Evolutionary conservation across 345 rosid species (phyloP).

Genomic region (Citrus sinensis): DNA sequence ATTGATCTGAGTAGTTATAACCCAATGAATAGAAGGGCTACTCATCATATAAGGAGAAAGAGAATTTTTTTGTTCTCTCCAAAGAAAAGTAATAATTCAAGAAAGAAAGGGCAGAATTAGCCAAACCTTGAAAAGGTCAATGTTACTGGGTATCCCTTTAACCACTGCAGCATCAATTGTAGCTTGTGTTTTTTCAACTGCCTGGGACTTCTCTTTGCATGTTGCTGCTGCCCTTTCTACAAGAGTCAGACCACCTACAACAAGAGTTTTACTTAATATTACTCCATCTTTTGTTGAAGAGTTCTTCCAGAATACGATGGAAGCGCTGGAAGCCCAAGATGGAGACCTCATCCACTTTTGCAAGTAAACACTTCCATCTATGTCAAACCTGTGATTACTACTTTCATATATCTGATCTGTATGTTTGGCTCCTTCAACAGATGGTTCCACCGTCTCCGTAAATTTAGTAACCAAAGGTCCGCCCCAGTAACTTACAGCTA

Average conservation of each 20-base stretch:
- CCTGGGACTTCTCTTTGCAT: slow-evolving; percentile 63
- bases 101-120: not conserved
- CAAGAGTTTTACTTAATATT: slow-evolving; percentile 76
- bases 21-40: not conserved
- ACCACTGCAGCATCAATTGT: slow-evolving; percentile 93
- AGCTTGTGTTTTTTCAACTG: slow-evolving; percentile 87
- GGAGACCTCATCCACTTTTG: slow-evolving; percentile 89
- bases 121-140: slow-evolving; percentile 87
- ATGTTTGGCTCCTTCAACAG: slow-evolving; percentile 26
- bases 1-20: not conserved
- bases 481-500: slow-evolving; percentile 88
- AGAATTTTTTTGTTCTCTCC: not conserved
- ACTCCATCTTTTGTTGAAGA: slow-evolving; percentile 52
- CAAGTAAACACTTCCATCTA: slow-evolving; percentile 92
- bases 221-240: slow-evolving; percentile 70
- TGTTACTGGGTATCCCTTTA: slow-evolving; percentile 92
- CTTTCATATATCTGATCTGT: slow-evolving; percentile 46
- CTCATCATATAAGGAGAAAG: not conserved
- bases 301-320: slow-evolving; percentile 76
- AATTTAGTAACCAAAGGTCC: slow-evolving; percentile 67
- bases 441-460: slow-evolving; percentile 34
- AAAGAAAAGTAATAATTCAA: not conserved
- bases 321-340: slow-evolving; percentile 74
- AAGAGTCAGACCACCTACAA: slow-evolving; percentile 68
- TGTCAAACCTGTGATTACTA: slow-evolving; percentile 54